Conservation (phyloP, 1,139 yeast genomes). For the Geotrichum phurueaensis region DNA sequence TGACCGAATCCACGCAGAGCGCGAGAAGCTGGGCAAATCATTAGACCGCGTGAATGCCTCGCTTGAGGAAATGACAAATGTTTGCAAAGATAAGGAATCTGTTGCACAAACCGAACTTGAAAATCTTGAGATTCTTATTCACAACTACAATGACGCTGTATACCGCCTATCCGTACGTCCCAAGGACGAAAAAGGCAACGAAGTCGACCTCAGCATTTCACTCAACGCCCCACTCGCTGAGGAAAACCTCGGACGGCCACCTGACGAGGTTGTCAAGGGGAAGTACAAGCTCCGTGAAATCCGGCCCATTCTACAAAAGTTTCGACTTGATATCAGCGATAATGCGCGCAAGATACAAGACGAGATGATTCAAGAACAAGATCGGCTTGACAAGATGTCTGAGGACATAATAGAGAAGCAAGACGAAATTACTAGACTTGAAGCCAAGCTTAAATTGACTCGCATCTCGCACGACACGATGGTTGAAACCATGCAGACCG, state of each 20-base stretch:
- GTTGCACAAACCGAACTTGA: slow-evolving; percentile 47
- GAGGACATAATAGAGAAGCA: slow-evolving; percentile 53
- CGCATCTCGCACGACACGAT: slow-evolving; percentile 55
- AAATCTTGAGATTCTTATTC: slow-evolving; percentile 46
- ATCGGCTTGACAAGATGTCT: slow-evolving; percentile 49
- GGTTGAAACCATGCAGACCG: slow-evolving; percentile 51
- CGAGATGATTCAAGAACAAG: slow-evolving; percentile 54
- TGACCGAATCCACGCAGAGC: slow-evolving; percentile 55
- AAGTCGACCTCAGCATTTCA: slow-evolving; percentile 32
- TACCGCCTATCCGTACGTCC: slow-evolving; percentile 42
- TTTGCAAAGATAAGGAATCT: slow-evolving; percentile 44
- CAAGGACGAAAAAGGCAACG: slow-evolving; percentile 25
- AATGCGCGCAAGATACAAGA: slow-evolving; percentile 53
- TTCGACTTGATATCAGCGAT: slow-evolving; percentile 46
- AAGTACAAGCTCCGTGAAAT: slow-evolving; percentile 36
- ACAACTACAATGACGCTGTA: slow-evolving; percentile 51
- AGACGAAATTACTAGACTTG: slow-evolving; percentile 55
- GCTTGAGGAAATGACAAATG: slow-evolving; percentile 36
- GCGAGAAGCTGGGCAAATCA: slow-evolving; percentile 52
- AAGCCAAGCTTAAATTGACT: slow-evolving; percentile 49
- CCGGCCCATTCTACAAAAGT: slow-evolving; percentile 39
- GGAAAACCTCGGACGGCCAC: slow-evolving; percentile 41
- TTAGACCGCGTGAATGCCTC: slow-evolving; percentile 47
- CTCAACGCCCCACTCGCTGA: slow-evolving; percentile 32
- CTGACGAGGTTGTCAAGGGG: slow-evolving; percentile 37